phyloP scores from a whole-genome alignment of 2,329 filamentous ascomycete species.

The Neonectria sp. region DNA sequence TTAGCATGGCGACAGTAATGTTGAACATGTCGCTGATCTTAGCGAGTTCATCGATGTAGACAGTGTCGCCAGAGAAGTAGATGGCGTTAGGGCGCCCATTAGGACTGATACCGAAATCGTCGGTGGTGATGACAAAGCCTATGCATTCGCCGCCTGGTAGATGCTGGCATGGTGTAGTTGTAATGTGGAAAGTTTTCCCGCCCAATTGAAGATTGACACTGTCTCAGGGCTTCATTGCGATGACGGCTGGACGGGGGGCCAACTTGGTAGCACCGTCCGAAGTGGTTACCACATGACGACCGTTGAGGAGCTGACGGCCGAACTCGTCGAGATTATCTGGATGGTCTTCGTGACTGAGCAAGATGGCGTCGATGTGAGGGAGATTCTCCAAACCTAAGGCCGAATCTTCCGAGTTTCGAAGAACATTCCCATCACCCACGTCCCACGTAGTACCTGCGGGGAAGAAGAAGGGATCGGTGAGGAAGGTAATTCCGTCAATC shows the following conservation, averaged over 20 bases:
- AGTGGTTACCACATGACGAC: neutral
- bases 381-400: neutral
- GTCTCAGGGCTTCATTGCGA: constrained; percentile 5
- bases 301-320: constrained; percentile 13
- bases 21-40: constrained; percentile 11
- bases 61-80: constrained; percentile 28
- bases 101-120: neutral
- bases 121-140: constrained; percentile 8
- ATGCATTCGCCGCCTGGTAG: constrained; percentile 8
- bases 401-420: neutral
- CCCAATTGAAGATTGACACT: neutral
- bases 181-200: constrained; percentile 8
- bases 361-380: constrained; percentile 17
- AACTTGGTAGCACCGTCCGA: constrained; percentile 9
- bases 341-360: constrained; percentile 24
- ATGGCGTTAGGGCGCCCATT: constrained; percentile 10
- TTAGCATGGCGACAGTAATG: constrained; percentile 10
- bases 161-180: constrained; percentile 2
- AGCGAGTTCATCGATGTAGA: constrained; percentile 13
- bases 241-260: constrained; percentile 1
- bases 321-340: constrained; percentile 14
- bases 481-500: constrained; percentile 57
- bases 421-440: neutral
- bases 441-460: constrained; percentile 31
- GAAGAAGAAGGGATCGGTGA: constrained; percentile 64